These are phyloP conservation scores for Thelephora terrestris DNA, from an alignment of 1,284 basidiomycete species.

Conservation along the genomic window DNA sequence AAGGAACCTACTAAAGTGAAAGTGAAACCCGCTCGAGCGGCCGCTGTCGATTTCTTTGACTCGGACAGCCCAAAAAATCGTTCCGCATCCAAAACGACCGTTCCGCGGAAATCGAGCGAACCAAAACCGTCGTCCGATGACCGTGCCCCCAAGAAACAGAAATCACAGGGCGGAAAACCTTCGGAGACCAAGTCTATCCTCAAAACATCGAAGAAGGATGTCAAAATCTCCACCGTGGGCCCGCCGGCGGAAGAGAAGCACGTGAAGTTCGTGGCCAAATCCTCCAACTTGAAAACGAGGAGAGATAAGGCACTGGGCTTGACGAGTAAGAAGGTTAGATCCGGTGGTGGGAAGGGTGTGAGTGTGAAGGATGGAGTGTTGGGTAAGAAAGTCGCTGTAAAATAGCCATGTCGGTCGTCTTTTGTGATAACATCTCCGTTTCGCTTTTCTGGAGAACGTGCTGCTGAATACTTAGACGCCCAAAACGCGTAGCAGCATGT, in stretches of 20 bases:
- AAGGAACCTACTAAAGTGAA: constrained; percentile 13
- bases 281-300: constrained; percentile 42
- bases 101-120: constrained; percentile 1
- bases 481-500: too few relatives aligned
- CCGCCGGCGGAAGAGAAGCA: constrained; percentile 12
- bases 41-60: constrained; percentile 21
- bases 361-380: constrained; percentile 44
- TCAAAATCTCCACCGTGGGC: background rate
- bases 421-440: too few relatives aligned
- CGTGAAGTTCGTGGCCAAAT: constrained; percentile 40
- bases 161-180: constrained; percentile 3
- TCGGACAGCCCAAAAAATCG: constrained; percentile 1
- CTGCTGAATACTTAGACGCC: too few relatives aligned
- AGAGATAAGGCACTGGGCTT: constrained; percentile 37
- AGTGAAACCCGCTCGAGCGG: constrained; percentile 17
- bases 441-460: too few relatives aligned
- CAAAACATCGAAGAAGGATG: constrained; percentile 12
- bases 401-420: too few relatives aligned
- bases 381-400: constrained; percentile 25
- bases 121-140: background rate
- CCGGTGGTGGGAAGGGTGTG: constrained; percentile 20
- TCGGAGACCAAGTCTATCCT: constrained; percentile 15
- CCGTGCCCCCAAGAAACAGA: background rate
- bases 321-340: constrained; percentile 27
- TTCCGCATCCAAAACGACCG: constrained; percentile 1